Base-by-base conservation (phyloP, 129 eudicot genomes). In the Dittrichia graveolens region DNA sequence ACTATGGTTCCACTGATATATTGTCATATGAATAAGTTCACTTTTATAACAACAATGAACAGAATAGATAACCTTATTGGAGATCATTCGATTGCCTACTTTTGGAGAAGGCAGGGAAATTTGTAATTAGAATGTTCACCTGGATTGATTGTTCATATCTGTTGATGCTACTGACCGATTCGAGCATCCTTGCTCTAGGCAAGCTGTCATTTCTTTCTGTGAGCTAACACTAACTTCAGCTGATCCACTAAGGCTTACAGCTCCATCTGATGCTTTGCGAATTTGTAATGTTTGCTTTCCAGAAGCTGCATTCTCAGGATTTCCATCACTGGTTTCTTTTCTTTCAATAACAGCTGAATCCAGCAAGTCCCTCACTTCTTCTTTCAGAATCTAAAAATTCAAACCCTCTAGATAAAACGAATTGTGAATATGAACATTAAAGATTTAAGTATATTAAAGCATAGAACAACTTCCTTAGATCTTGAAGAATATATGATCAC, bases 61-160 rank as follows among this genome's bases (percentile, higher is more conserved):
- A 24, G 31, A 24, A 73, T 14, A 39, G 24, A 48, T 44, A 60
- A 73, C 50, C 42, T 9, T 38, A 18, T 35, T 52, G 35, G 31
- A 61, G 61, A 65, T 74, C 60, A 74, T 48, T 61, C 13, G 42
- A 59, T 48, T 61, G 34, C 50, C 58, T 45, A 61, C 39, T 34
- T 5, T n/a, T 45, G 65, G 57, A 43, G n/a, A 35, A 58, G 42
- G 46, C 45, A 47, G 35, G 41, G 10, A 7, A 50, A 14, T 11
- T 13, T 47, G 15, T 31, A 63, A 7, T 31, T n/a, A 65, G 42
- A 47, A 57, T 54, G 52, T 42, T 61, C 60, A 95, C 99, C 99
- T 91, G 14, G 99, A 95, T 78, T 95, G 99, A 85, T 87, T 88
- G 78, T 95, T 95, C 99, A 95, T 95, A 85, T 95, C 90, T 40